Base-by-base conservation (phyloP, 306 rosid genomes). In the Senna siamea region DNA sequence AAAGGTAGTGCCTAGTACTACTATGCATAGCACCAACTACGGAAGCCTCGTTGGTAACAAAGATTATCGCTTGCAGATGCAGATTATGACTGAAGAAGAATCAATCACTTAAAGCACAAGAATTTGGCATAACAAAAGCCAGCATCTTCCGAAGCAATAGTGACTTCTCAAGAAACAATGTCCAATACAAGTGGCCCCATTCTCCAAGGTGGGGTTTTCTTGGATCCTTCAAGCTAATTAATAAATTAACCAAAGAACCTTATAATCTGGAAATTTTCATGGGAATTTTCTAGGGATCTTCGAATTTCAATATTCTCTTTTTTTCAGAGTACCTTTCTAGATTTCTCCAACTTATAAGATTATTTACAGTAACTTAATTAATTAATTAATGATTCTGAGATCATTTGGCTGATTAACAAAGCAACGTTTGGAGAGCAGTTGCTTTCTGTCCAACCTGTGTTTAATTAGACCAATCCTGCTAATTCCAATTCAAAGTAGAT, bases 21-120 rank as follows among this genome's bases (percentile, higher is more conserved):
- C 43, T 63, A 30, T 0, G 30, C 20, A 35, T 7, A 60, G 30
- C 72, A 61, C 67, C 80, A 62, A 37, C 79, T 2, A 1, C 41
- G 19, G 23, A 53, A 54, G 48, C 35, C 77, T 32, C 50, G 69
- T 69, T 69, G 75, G 50, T 70, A 69, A 55, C 40, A 56, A 48
- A 79, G 77, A 83, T 66, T 72, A 67, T 79, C 38, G 17, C 34
- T 41, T 69, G 46, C 54, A 62, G 65, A 43, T 69, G 69, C 55
- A 53, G 46, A 62, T 41, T 73, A 46, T 13, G 67, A 59, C 26
- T 76, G 43, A 4, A 70, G 26, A 43, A 75, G 62, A 64, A 60
- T 22, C 68, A 30, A 6, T 78, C 10, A 9, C 88, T 81, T 85
- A 53, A 26, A 61, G 60, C 50, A 40, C 43, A 81, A 85, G 83